Evolutionary conservation across 2,329 filamentous ascomycete genomes (phyloP).

Genomic region (Rhinocladiella similis): DNA sequence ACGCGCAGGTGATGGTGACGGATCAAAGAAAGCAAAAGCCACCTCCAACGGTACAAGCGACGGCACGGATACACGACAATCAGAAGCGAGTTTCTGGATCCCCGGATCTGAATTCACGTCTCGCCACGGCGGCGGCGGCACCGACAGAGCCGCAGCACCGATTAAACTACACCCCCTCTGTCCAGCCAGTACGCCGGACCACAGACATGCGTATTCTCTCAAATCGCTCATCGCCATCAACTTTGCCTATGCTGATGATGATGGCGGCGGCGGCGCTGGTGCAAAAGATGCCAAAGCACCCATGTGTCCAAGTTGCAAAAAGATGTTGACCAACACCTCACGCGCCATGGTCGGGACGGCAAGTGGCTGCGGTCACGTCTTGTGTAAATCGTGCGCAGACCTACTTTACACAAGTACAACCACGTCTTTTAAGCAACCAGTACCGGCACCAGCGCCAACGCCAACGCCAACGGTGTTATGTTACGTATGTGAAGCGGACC

Average conservation of each 20-base stretch:
- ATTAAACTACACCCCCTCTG: constrained; percentile 71
- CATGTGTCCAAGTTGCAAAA: constrained; percentile 84
- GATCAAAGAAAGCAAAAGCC: constrained; percentile 23
- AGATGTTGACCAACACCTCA: constrained; percentile 76
- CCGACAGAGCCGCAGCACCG: constrained; percentile 60
- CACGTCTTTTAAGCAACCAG: constrained; percentile 39
- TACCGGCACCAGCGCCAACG: constrained; percentile 61
- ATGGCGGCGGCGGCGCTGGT: constrained; percentile 35
- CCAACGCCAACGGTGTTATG: constrained; percentile 68
- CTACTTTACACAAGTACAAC: constrained; percentile 69
- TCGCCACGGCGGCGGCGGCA: constrained; percentile 32
- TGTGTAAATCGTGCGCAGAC: constrained; percentile 80
- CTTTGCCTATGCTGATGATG: constrained; percentile 70
- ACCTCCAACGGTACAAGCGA: no score
- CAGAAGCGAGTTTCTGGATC: constrained; percentile 84
- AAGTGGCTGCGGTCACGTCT: constrained; percentile 73
- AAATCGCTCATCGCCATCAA: constrained; percentile 74
- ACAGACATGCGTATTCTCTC: constrained; percentile 73
- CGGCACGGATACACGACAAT: constrained; percentile 36
- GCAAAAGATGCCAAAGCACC: constrained; percentile 12
- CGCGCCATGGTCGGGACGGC: constrained; percentile 81
- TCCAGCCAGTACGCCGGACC: constrained; percentile 67
- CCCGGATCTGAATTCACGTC: constrained; percentile 66
- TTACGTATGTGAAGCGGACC: constrained; percentile 81
- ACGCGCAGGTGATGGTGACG: neutral